These are phyloP conservation scores for Eudorina sp. DNA, from an alignment of 139 green algal genomes.

Conservation along the genomic window DNA sequence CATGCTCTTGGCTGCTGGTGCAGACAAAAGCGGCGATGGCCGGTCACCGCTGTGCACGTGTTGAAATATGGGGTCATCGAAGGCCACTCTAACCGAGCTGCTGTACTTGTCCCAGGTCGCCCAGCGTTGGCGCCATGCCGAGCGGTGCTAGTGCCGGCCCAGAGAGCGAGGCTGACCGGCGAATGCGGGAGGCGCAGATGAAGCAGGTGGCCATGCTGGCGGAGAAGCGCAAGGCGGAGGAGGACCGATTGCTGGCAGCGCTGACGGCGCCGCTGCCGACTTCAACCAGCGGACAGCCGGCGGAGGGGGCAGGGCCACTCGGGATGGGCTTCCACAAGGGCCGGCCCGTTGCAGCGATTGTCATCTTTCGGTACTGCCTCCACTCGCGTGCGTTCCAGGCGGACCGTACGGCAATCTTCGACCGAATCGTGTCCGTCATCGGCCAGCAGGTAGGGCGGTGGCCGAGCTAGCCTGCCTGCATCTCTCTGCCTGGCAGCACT, in stretches of 20 bases:
- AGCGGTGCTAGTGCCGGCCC: neutral
- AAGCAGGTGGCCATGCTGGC: conserved; percentile 44
- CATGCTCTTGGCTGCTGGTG: too few relatives aligned
- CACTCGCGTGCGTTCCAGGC: conserved; percentile 78
- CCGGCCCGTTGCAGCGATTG: conserved; percentile 87
- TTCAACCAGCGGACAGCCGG: conserved; percentile 80
- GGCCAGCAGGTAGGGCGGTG: conserved; percentile 61
- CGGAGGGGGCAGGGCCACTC: conserved; percentile 75
- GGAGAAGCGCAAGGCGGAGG: conserved; percentile 88
- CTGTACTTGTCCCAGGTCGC: neutral
- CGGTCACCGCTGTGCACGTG: too few relatives aligned
- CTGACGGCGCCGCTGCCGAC: conserved; percentile 71
- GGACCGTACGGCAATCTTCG: conserved; percentile 96
- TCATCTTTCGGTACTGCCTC: conserved; percentile 86
- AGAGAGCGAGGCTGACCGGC: conserved; percentile 80
- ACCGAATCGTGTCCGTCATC: conserved; percentile 95
- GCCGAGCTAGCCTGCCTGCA: neutral
- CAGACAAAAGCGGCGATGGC: too few relatives aligned
- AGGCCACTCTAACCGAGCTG: neutral
- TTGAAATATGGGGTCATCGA: too few relatives aligned
- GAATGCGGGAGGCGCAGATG: conserved; percentile 81
- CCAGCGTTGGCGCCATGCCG: neutral
- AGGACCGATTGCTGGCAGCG: conserved; percentile 87
- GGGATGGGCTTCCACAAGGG: conserved; percentile 87
- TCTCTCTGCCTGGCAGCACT: neutral